Evolutionary conservation across 83 land plant genomes (phyloP), one percentile per base, ranked within the genome.

Genomic region (Larix sibirica): DNA sequence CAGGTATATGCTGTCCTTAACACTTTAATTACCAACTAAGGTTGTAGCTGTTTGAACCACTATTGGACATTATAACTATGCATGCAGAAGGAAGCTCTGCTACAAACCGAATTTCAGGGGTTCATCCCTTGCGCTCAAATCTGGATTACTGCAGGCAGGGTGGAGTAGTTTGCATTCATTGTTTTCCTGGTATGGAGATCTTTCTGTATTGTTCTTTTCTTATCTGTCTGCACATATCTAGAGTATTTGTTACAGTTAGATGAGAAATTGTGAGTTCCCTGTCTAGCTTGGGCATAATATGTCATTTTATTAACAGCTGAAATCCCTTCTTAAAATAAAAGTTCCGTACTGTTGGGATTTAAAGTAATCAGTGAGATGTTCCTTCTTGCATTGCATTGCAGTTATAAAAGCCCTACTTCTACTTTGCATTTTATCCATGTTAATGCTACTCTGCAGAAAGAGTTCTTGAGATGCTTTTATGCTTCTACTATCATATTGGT

Each of bases 131-230:
- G 36, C 63, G 14, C 21, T 56, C 62, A 54, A 78, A 14, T 59
- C 63, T 54, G 28, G 18, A 23, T 60, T 78, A 31, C 80, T 58
- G 17, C 18, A 78, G 40, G 1, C 63, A 20, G 61, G 80, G 24
- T 78, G 80, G 63, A 47, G 63, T 56, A 24, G 21, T 54, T 26
- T 54, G 26, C 4, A 54, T 47, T 26, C 80, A 78, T 78, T 78
- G 42, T 59, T 33, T 59, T 78, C 20, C 80, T 21, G 80, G 80
- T 78, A 56, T 78, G 63, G 1, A 24, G 21, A 71, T 71, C 42
- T 42, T 14, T 36, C 24, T 10, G 10, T 71, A 20, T 42, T 69
- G 33, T 33, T 17, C 24, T 71, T 71, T 42, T 71, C 20, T 67
- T 71, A 36, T 71, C 3, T 31, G 40, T 42, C 33, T 42, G 38